These are phyloP conservation scores for Dactylellina leptospora DNA, from an alignment of 2,329 filamentous ascomycete genomes.

Conservation along the genomic window DNA sequence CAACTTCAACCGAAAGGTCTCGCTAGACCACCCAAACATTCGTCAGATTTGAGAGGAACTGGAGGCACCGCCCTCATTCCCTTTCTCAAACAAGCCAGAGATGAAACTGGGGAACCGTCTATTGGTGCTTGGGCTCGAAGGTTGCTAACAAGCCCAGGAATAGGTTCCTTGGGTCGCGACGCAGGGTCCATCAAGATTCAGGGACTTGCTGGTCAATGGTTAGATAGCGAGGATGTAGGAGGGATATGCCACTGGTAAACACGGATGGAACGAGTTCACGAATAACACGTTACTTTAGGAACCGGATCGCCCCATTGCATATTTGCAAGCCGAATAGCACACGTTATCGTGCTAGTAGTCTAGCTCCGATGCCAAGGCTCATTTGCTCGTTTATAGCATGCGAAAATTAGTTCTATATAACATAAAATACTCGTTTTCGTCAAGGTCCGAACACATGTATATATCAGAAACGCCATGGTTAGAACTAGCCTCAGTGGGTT, in stretches of 20 bases:
- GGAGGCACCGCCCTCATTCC: conserved; percentile 93
- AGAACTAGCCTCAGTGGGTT: no score
- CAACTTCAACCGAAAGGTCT: conserved; percentile 56
- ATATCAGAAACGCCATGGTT: no score
- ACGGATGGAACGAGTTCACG: no score
- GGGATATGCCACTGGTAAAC: conserved; percentile 56
- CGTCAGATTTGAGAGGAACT: conserved; percentile 76
- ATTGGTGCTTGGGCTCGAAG: conserved; percentile 73
- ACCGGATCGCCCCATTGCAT: no score
- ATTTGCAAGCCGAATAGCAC: no score
- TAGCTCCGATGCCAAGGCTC: no score
- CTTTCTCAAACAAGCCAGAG: conserved; percentile 93
- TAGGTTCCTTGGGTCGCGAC: conserved; percentile 19
- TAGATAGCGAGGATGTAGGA: conserved; percentile 55
- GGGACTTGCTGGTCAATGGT: conserved; percentile 53
- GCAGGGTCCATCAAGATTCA: conserved; percentile 36
- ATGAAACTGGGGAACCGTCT: conserved; percentile 93
- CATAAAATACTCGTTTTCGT: no score
- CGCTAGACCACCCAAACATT: conserved; percentile 29
- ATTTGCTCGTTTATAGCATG: no score
- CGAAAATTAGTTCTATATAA: no score
- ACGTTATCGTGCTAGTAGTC: no score
- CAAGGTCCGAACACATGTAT: no score
- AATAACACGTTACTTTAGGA: no score
- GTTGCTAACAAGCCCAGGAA: conserved; percentile 65